phyloP scores from a whole-genome alignment of 192 early-diverging fungal genomes.

The Coemansia sp. region DNA sequence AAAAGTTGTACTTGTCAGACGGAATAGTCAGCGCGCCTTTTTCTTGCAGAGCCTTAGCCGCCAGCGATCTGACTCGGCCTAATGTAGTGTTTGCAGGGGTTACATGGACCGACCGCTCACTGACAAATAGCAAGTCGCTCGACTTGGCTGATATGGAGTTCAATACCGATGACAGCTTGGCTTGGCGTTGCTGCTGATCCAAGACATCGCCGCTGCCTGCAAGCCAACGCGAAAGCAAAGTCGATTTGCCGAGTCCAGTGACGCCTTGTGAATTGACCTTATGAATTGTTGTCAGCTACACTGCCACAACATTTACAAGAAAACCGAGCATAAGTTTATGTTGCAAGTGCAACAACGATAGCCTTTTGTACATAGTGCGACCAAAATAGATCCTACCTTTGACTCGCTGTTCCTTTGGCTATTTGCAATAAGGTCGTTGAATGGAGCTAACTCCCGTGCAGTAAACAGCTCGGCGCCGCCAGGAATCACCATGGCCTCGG shows the following conservation, averaged over 20 bases:
- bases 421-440: conserved; percentile 28
- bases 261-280: conserved; percentile 29
- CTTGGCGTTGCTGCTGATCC: neutral
- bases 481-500: conserved; percentile 43
- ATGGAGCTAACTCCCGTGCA: conserved; percentile 30
- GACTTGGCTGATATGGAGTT: conserved; percentile 24
- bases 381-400: conserved; percentile 23
- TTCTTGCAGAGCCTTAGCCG: conserved; percentile 57
- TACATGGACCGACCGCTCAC: conserved; percentile 37
- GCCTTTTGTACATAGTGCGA: neutral
- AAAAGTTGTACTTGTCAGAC: conserved; percentile 62
- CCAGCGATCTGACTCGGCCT: conserved; percentile 61
- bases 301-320: conserved; percentile 16
- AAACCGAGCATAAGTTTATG: neutral
- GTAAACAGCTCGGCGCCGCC: conserved; percentile 28
- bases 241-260: conserved; percentile 31
- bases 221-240: conserved; percentile 44
- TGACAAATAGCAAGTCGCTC: conserved; percentile 49
- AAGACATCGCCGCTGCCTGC: neutral
- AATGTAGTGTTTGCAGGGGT: conserved; percentile 62
- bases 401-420: conserved; percentile 48
- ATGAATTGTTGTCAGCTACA: conserved; percentile 46
- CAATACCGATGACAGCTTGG: neutral
- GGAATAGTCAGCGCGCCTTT: conserved; percentile 59
- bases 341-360: neutral